Conservation (phyloP, 2,329 filamentous ascomycete species). For the Talaromyces sp. region DNA sequence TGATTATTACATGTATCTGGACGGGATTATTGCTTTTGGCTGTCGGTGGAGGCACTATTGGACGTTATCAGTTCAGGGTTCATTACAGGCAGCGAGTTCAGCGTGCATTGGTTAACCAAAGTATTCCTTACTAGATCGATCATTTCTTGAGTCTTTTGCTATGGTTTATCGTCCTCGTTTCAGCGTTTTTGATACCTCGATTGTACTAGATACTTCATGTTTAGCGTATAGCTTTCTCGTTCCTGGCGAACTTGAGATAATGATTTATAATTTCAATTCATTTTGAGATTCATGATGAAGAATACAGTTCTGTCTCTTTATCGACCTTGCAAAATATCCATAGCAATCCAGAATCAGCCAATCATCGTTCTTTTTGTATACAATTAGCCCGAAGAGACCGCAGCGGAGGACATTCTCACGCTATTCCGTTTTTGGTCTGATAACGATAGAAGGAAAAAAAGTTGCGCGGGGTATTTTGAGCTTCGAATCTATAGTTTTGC, state of each 20-base stretch:
- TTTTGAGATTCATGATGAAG: not conserved
- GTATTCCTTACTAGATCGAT: not conserved
- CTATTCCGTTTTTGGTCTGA: constrained; percentile 12
- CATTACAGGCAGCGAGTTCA: constrained; percentile 29
- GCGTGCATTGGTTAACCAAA: not conserved
- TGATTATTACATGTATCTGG: constrained; percentile 34
- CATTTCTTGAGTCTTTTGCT: not conserved
- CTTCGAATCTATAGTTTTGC: not conserved
- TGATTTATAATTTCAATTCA: not conserved
- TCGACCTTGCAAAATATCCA: not conserved
- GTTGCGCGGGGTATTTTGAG: constrained; percentile 11
- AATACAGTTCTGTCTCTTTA: not conserved
- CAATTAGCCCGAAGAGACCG: not conserved
- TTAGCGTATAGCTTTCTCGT: not conserved
- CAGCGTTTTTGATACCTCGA: not conserved
- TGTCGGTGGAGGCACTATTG: constrained; percentile 33
- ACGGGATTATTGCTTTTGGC: constrained; percentile 28
- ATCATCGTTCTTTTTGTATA: constrained; percentile 3
- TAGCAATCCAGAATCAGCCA: not conserved
- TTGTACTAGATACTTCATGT: not conserved
- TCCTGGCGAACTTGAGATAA: constrained; percentile 2
- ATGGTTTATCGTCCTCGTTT: not conserved
- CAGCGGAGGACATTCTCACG: not conserved
- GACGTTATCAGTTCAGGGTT: constrained; percentile 31
- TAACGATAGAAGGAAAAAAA: constrained; percentile 15